Evolutionary conservation across 1,284 basidiomycete genomes (phyloP).

Genomic region (Trichosporon sp.): DNA sequence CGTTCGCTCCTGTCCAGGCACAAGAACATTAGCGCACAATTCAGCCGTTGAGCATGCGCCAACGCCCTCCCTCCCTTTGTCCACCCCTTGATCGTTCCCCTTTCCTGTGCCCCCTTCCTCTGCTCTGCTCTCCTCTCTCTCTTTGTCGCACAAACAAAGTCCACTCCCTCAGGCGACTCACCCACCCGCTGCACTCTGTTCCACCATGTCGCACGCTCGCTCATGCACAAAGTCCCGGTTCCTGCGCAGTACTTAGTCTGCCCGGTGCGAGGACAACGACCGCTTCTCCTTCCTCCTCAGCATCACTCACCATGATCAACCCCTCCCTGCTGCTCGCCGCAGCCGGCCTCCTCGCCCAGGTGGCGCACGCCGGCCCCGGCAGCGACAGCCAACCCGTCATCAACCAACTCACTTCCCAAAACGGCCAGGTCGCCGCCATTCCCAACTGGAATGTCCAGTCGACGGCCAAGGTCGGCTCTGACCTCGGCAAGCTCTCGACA

Average conservation of each 20-base stretch:
- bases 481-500: background rate
- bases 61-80: too few relatives aligned
- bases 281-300: background rate
- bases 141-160: background rate
- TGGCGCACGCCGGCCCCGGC: background rate
- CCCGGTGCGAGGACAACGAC: too few relatives aligned
- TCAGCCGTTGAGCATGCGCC: too few relatives aligned
- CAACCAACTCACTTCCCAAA: background rate
- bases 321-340: background rate
- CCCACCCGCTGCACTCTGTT: too few relatives aligned
- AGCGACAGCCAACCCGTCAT: background rate
- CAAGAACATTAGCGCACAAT: background rate
- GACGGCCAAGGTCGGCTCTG: background rate
- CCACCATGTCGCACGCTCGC: too few relatives aligned
- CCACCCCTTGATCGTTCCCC: too few relatives aligned
- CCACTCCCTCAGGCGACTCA: background rate
- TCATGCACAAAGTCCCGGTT: too few relatives aligned
- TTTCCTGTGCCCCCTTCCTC: background rate
- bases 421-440: background rate
- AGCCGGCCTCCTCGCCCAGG: background rate
- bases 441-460: background rate
- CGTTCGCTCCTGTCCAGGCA: background rate
- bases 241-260: too few relatives aligned
- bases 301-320: background rate
- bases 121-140: background rate